These are phyloP conservation scores for Verticillium nubilum DNA, from an alignment of 2,329 filamentous ascomycete species.

Conservation along the genomic window DNA sequence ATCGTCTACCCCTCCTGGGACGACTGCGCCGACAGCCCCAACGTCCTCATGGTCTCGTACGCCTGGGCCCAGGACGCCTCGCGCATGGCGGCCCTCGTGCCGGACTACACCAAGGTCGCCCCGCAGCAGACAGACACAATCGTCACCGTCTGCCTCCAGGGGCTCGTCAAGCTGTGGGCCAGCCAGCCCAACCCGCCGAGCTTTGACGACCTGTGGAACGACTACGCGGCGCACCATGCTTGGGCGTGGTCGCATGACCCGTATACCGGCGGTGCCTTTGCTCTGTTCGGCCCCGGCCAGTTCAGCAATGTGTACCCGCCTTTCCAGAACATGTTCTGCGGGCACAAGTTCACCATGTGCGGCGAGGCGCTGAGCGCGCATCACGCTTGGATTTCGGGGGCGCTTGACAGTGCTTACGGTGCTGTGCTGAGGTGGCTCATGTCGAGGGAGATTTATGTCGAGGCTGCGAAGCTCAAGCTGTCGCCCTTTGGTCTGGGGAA, in stretches of 20 bases:
- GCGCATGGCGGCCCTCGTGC: constrained; percentile 17
- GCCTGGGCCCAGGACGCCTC: constrained; percentile 24
- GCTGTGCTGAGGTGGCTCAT: constrained; percentile 1
- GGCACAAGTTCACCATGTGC: constrained; percentile 23
- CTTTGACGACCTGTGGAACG: background rate
- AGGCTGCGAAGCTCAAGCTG: background rate
- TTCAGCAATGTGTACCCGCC: constrained; percentile 28
- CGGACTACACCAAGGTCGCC: background rate
- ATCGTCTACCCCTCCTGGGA: constrained; percentile 29
- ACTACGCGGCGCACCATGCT: constrained; percentile 19
- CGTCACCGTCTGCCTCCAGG: constrained; percentile 4
- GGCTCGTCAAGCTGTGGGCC: constrained; percentile 6
- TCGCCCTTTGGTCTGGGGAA: background rate
- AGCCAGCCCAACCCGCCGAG: background rate
- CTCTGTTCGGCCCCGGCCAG: constrained; percentile 32
- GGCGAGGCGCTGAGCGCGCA: constrained; percentile 30
- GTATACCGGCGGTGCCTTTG: constrained; percentile 29
- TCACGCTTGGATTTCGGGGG: constrained; percentile 33
- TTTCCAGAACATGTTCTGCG: constrained; percentile 18
- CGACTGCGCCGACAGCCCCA: constrained; percentile 13
- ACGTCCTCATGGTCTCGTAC: constrained; percentile 25
- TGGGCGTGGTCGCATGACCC: constrained; percentile 31
- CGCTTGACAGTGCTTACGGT: constrained; percentile 26
- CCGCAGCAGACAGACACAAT: constrained; percentile 1
- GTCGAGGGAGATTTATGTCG: background rate